phyloP scores from a whole-genome alignment of 2,329 filamentous ascomycete genomes.

The Pseudogymnoascus sp. region DNA sequence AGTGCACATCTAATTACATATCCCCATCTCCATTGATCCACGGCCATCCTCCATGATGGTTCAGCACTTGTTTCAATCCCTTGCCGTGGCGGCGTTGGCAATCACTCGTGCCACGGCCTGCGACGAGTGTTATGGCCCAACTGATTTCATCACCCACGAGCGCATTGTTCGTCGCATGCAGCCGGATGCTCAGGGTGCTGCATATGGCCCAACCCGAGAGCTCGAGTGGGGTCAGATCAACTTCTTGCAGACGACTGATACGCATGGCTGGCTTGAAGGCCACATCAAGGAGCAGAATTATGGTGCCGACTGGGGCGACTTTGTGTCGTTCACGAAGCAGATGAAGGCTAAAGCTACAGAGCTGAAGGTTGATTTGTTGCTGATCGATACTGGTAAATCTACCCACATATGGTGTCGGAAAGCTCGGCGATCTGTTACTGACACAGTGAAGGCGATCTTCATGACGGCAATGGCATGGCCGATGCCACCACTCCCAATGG shows the following conservation, averaged over 20 bases:
- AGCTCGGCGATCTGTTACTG: background rate
- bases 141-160: constrained; percentile 36
- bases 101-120: constrained; percentile 29
- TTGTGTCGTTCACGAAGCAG: constrained; percentile 83
- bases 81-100: constrained; percentile 14
- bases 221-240: constrained; percentile 92
- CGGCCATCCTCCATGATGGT: background rate
- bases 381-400: constrained; percentile 64
- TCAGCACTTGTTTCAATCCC: background rate
- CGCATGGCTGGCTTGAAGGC: constrained; percentile 90
- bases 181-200: constrained; percentile 36
- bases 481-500: constrained; percentile 85
- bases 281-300: constrained; percentile 91
- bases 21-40: background rate
- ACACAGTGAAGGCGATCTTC: constrained; percentile 57
- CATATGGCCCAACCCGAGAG: constrained; percentile 49
- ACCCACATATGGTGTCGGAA: background rate
- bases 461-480: constrained; percentile 92
- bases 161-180: constrained; percentile 43
- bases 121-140: constrained; percentile 35
- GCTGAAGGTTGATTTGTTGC: constrained; percentile 71
- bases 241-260: constrained; percentile 94
- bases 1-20: background rate
- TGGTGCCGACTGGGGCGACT: constrained; percentile 96
- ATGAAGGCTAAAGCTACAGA: constrained; percentile 72